Base-by-base conservation (phyloP, 75 land plant species). In the Selaginella moellendorffii region DNA sequence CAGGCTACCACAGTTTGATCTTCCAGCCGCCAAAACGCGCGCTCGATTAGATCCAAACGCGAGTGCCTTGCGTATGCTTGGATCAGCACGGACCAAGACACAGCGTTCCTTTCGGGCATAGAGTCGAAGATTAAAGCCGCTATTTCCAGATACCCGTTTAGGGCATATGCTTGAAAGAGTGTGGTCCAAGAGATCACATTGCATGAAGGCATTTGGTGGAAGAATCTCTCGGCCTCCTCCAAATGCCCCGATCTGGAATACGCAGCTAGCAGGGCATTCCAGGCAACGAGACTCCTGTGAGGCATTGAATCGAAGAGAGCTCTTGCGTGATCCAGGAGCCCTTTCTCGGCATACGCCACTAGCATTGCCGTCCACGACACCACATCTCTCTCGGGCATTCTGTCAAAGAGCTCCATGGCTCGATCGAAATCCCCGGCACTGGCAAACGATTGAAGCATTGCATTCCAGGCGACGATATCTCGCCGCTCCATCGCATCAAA, bases 211-310 rank as follows among this genome's bases (percentile, higher is more conserved):
- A 56, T 56, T 8, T 2, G 8, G 8, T 56, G 9, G 24, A 56
- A 56, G 17, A 56, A n/a, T 21, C 24, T 19, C 25, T 2, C 5
- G 24, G 59, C 19, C n/a, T 56, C 59, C n/a, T 25, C 24, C 59
- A 56, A 9, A 24, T 56, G 21, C 24, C 59, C 59, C 2, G 8
- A n/a, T 9, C n/a, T 5, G 24, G 59, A 5, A 56, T 56, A 56
- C n/a, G 59, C 59, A 21, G 59, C 59, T 21, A 56, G 8, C 9
- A 56, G 21, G 8, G 23, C 24, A 56, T 56, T 56, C 59, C 59
- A 56, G 8, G 59, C 5, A 8, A 56, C 59, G 5, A 56, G n/a
- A n/a, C n/a, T 56, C 21, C 59, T 8, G 23, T 56, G 59, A 56
- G 59, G 19, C 59, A 56, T 56, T 8, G 8, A 24, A n/a, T 56